These are phyloP conservation scores for Ephemerocybe angulata DNA, from an alignment of 768 basidiomycete genomes.

Conservation along the genomic window DNA sequence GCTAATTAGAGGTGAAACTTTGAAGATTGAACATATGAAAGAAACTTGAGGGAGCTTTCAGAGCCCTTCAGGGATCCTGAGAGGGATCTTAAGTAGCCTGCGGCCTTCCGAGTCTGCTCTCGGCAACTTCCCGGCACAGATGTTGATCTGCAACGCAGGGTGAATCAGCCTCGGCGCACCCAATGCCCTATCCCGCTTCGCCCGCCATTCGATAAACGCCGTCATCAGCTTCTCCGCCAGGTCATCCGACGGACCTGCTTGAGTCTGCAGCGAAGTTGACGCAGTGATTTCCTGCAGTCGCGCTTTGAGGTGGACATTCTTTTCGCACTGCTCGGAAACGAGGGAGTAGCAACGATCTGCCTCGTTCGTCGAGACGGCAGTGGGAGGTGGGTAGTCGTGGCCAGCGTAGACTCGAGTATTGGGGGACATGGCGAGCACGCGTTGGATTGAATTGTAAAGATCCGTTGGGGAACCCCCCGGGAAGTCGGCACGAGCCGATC, in stretches of 20 bases:
- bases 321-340: slow-evolving; percentile 5
- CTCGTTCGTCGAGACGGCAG: not conserved
- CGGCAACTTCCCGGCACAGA: slow-evolving; percentile 4
- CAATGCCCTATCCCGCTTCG: not conserved
- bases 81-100: not conserved
- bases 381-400: slow-evolving; percentile 10
- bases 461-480: slow-evolving; percentile 5
- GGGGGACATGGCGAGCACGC: slow-evolving; percentile 3
- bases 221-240: not conserved
- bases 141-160: slow-evolving; percentile 6
- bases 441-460: slow-evolving; percentile 1
- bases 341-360: slow-evolving; percentile 1
- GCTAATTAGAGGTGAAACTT: no score
- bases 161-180: slow-evolving; percentile 6
- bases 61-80: slow-evolving; percentile 3
- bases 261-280: not conserved
- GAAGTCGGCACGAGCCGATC: slow-evolving; percentile 10
- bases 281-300: not conserved
- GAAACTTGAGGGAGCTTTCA: no score
- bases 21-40: no score
- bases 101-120: not conserved
- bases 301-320: slow-evolving; percentile 4
- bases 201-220: slow-evolving; percentile 8
- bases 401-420: slow-evolving; percentile 3
- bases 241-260: not conserved